phyloP scores from a whole-genome alignment of 1,284 basidiomycete species.

The Pseudozyma flocculosa region DNA sequence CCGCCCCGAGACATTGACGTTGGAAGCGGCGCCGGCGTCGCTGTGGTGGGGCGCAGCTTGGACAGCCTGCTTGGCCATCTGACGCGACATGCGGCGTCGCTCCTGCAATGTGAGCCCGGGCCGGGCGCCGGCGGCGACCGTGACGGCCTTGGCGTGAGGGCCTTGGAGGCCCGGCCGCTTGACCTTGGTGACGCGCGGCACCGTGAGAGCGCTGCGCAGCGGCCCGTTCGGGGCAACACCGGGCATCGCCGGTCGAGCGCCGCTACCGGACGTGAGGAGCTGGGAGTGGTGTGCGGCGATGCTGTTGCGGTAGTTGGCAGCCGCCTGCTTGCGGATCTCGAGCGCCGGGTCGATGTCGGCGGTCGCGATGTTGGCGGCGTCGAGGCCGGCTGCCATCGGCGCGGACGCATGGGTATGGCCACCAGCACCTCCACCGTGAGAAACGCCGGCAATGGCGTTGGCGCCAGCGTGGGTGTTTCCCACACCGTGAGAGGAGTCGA shows the following conservation, averaged over 20 bases:
- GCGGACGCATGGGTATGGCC: not conserved
- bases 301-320: conserved; percentile 22
- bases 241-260: too few relatives aligned
- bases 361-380: conserved; percentile 3
- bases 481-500: too few relatives aligned
- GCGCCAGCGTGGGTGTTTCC: too few relatives aligned
- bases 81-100: conserved; percentile 43
- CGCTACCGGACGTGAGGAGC: conserved; percentile 1
- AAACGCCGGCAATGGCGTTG: too few relatives aligned
- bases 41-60: conserved; percentile 1
- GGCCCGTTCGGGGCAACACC: too few relatives aligned
- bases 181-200: conserved; percentile 11
- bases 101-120: conserved; percentile 38
- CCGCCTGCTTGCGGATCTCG: not conserved
- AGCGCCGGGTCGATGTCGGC: conserved; percentile 8
- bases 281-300: conserved; percentile 41
- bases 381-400: not conserved
- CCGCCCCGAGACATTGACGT: conserved; percentile 8
- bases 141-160: not conserved
- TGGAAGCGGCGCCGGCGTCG: not conserved
- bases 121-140: not conserved
- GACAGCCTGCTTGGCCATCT: conserved; percentile 19
- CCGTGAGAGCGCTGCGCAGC: conserved; percentile 7
- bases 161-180: conserved; percentile 1
- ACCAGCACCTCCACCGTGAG: not conserved